phyloP scores from a whole-genome alignment of 306 rosid genomes.

The Pyrus communis region DNA sequence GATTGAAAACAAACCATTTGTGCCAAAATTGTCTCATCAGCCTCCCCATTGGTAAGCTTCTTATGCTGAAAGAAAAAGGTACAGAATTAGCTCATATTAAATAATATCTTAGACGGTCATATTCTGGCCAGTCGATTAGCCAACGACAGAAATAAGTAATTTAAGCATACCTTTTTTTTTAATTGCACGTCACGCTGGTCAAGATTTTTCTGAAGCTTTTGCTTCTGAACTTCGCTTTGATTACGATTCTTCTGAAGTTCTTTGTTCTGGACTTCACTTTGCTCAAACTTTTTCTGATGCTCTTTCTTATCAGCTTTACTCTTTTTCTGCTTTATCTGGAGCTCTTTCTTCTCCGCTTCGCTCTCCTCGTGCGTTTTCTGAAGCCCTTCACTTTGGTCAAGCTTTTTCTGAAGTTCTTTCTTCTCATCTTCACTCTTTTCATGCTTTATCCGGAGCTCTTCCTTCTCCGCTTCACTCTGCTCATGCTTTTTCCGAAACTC shows the following conservation, averaged over 20 bases:
- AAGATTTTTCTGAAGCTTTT: too few species aligned
- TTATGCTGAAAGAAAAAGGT: slow-evolving; percentile 30
- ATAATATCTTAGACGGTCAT: background rate
- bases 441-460: slow-evolving; percentile 3
- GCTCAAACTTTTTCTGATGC: background rate
- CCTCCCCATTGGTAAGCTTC: slow-evolving; percentile 53
- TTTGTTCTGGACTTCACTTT: background rate
- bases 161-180: slow-evolving; percentile 30
- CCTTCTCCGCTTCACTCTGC: background rate
- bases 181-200: background rate
- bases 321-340: slow-evolving; percentile 18
- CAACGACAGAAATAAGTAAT: too few species aligned
- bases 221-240: too few species aligned
- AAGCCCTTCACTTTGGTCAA: background rate
- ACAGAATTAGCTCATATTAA: background rate
- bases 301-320: background rate
- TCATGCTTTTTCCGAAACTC: background rate
- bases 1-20: slow-evolving; percentile 30
- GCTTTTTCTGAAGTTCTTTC: background rate
- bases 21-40: slow-evolving; percentile 45
- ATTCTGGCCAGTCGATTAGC: background rate
- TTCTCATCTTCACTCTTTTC: slow-evolving; percentile 16
- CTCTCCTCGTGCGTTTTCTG: background rate
- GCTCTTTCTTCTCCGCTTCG: background rate
- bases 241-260: background rate